Percentiles rank a stretch among this genome's conserved stretches.
Evolutionary conservation across 768 basidiomycete species (phyloP).

Genomic region (Phylloporus sp.): DNA sequence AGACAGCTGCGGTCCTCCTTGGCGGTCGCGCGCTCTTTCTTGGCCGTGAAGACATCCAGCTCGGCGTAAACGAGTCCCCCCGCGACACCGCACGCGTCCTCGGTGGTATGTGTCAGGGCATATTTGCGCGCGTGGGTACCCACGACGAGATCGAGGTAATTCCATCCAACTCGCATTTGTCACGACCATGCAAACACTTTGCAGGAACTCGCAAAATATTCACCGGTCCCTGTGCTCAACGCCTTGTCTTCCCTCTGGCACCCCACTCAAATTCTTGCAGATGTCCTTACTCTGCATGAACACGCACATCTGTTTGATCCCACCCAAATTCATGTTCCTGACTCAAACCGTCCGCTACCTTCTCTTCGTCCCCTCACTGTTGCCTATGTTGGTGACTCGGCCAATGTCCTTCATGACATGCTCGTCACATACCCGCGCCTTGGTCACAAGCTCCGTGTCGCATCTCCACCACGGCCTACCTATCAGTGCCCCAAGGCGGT

Average conservation of each 20-base stretch:
- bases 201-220: conserved; percentile 87
- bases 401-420: conserved; percentile 97
- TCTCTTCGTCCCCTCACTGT: conserved; percentile 77
- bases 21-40: conserved; percentile 91
- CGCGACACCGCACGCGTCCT: conserved; percentile 86
- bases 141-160: conserved; percentile 90
- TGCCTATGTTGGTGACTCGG: conserved; percentile 91
- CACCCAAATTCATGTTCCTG: conserved; percentile 8
- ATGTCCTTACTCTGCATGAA: conserved; percentile 87
- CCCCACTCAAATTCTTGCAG: conserved; percentile 93
- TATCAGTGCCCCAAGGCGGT: conserved; percentile 73
- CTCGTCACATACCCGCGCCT: conserved; percentile 90
- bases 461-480: conserved; percentile 57
- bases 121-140: conserved; percentile 92
- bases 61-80: conserved; percentile 90
- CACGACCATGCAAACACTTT: neutral
- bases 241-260: conserved; percentile 96
- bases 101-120: conserved; percentile 93
- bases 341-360: conserved; percentile 36
- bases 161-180: conserved; percentile 1
- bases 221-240: conserved; percentile 92
- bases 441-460: conserved; percentile 83
- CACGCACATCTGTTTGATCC: conserved; percentile 53
- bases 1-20: conserved; percentile 73
- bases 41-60: conserved; percentile 85